These are phyloP conservation scores for Beauveria brongniartii DNA, from an alignment of 2,329 filamentous ascomycete genomes.

Conservation along the genomic window DNA sequence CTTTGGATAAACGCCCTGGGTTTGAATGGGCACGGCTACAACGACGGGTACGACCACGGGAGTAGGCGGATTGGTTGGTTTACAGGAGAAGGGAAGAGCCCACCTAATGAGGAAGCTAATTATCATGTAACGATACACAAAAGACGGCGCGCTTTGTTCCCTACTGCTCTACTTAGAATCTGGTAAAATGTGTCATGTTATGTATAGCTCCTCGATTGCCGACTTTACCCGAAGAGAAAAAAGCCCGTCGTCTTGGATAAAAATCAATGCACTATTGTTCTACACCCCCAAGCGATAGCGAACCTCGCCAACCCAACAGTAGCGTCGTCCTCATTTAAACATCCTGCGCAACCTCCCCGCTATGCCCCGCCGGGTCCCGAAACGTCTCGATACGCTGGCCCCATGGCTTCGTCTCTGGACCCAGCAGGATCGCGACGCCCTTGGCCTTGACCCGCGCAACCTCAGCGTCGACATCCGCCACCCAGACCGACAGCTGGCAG, in stretches of 20 bases:
- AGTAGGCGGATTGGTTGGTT: not conserved
- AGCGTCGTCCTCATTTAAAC: not conserved
- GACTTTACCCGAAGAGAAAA: too few species aligned
- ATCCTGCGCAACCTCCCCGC: slow-evolving; percentile 12
- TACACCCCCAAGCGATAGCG: not conserved
- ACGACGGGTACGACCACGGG: not conserved
- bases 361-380: slow-evolving; percentile 13
- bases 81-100: not conserved
- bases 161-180: not conserved
- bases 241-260: too few species aligned
- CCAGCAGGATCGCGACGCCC: slow-evolving; percentile 11
- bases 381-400: slow-evolving; percentile 12
- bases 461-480: slow-evolving; percentile 13
- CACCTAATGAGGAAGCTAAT: slow-evolving; percentile 1
- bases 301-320: not conserved
- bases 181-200: not conserved
- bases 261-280: not conserved
- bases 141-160: not conserved
- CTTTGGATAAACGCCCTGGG: slow-evolving; percentile 1
- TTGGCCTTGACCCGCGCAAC: slow-evolving; percentile 3
- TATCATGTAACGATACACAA: not conserved
- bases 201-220: not conserved
- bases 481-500: slow-evolving; percentile 12
- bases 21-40: not conserved
- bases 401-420: slow-evolving; percentile 13